phyloP scores from a whole-genome alignment of 805 yeast species.

The Kregervanrija fluxuum region DNA sequence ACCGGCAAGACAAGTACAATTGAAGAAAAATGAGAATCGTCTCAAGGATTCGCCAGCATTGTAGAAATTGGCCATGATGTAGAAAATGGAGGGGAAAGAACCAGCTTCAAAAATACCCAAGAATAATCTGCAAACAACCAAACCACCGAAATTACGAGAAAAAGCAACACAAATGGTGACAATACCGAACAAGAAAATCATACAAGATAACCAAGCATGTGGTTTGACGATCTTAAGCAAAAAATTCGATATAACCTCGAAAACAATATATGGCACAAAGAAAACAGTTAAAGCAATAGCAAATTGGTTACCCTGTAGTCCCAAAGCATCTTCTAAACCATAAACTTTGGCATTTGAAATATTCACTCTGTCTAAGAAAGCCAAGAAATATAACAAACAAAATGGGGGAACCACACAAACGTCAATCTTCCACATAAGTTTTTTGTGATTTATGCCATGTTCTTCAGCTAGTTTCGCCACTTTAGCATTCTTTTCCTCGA shows the following conservation, averaged over 20 bases:
- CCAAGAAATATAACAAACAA: conserved; percentile 62
- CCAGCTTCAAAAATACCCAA: conserved; percentile 66
- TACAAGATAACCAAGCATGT: conserved; percentile 52
- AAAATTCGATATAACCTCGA: conserved; percentile 63
- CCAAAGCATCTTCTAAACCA: conserved; percentile 51
- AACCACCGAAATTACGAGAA: conserved; percentile 47
- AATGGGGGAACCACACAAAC: conserved; percentile 70
- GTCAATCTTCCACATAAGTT: conserved; percentile 60
- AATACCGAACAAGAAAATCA: conserved; percentile 55
- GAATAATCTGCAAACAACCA: conserved; percentile 55
- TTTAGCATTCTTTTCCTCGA: conserved; percentile 9
- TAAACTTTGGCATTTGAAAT: conserved; percentile 75
- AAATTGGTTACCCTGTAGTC: conserved; percentile 51
- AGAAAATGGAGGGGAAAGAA: conserved; percentile 71
- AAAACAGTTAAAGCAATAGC: conserved; percentile 61
- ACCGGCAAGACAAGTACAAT: conserved; percentile 69
- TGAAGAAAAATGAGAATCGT: conserved; percentile 60
- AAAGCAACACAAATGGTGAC: conserved; percentile 63
- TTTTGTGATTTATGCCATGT: conserved; percentile 44
- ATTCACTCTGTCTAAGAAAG: conserved; percentile 76
- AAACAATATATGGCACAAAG: conserved; percentile 61
- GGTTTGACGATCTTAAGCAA: conserved; percentile 53
- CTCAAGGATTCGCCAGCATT: conserved; percentile 58
- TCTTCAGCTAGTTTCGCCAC: conserved; percentile 33
- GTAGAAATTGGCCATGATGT: conserved; percentile 60